Evolutionary conservation across 208 protist species (phyloP).

Genomic region (Leishmania major): DNA sequence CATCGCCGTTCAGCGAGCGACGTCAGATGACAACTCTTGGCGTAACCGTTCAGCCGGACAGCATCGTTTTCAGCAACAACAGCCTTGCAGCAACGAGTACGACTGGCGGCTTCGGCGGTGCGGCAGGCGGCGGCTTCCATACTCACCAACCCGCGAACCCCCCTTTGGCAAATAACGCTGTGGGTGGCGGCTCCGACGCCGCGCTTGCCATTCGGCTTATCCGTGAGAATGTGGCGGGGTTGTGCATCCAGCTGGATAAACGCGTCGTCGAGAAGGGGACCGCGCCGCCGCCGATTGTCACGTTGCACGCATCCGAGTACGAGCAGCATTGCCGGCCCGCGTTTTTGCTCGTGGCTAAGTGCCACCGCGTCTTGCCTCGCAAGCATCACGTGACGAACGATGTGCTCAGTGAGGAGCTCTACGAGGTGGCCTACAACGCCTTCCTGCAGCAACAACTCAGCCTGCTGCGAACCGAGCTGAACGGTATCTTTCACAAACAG

Average conservation of each 20-base stretch:
- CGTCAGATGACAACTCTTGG: slow-evolving; percentile 1
- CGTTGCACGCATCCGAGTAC: slow-evolving; percentile 54
- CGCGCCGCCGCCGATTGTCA: slow-evolving; percentile 39
- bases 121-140: slow-evolving; percentile 10
- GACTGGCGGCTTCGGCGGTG: neutral
- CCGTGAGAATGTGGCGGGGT: slow-evolving; percentile 62
- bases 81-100: neutral
- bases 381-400: slow-evolving; percentile 15
- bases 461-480: slow-evolving; percentile 38
- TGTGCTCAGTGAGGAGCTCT: slow-evolving; percentile 57
- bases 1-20: slow-evolving; percentile 6
- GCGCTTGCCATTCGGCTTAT: slow-evolving; percentile 41
- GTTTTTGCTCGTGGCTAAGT: slow-evolving; percentile 60
- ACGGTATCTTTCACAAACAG: slow-evolving; percentile 46
- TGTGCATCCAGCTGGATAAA: slow-evolving; percentile 71
- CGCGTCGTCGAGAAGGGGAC: slow-evolving; percentile 40
- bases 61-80: neutral
- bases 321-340: slow-evolving; percentile 57
- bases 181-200: neutral
- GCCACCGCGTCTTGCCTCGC: slow-evolving; percentile 25
- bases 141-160: slow-evolving; percentile 17
- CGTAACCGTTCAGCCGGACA: neutral
- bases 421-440: slow-evolving; percentile 56
- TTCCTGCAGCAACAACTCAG: slow-evolving; percentile 53
- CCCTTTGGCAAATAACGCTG: slow-evolving; percentile 5